Percentiles rank a stretch among this genome's conserved stretches.
Evolutionary conservation across 2,329 filamentous ascomycete genomes (phyloP).

Genomic region (Pestalotiopsis sp.): DNA sequence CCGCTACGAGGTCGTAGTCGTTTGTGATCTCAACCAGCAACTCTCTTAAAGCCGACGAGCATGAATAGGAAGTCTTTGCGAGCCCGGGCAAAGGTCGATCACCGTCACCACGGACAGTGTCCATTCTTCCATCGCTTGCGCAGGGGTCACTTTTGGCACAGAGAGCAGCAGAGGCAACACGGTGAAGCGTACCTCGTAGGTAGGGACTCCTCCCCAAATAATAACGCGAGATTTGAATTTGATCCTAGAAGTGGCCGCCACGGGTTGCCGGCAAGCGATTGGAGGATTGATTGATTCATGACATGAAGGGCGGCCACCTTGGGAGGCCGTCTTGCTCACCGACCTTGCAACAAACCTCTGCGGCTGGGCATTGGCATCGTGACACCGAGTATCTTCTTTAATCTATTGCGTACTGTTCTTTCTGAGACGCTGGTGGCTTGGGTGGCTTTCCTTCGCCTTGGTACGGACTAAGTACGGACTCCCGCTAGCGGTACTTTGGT

Average conservation of each 20-base stretch:
- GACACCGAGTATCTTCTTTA: conserved; percentile 30
- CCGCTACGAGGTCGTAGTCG: too few relatives aligned
- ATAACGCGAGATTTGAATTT: conserved; percentile 6
- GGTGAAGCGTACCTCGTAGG: neutral
- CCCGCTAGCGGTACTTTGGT: conserved; percentile 10
- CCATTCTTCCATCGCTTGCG: neutral
- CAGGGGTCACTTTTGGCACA: neutral
- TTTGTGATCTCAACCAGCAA: too few relatives aligned
- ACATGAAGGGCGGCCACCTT: neutral
- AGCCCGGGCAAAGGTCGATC: neutral
- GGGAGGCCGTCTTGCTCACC: conserved; percentile 13
- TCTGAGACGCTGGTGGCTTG: conserved; percentile 32
- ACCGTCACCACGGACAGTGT: neutral
- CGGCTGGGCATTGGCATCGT: conserved; percentile 30
- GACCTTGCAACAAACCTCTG: conserved; percentile 21
- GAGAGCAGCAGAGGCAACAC: neutral
- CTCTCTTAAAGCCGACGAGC: too few relatives aligned
- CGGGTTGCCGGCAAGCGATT: conserved; percentile 4
- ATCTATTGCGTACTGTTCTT: conserved; percentile 28
- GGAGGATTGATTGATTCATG: neutral
- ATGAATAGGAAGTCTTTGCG: neutral
- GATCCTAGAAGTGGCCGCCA: conserved; percentile 3
- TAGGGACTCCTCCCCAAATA: neutral
- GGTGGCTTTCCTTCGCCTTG: conserved; percentile 28
- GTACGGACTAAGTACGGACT: conserved; percentile 23